A percentile compares a stretch with the other conserved stretches of the same genome.
These are phyloP conservation scores for Colletotrichum spinosum DNA, from an alignment of 2,329 filamentous ascomycete genomes.

Conservation along the genomic window DNA sequence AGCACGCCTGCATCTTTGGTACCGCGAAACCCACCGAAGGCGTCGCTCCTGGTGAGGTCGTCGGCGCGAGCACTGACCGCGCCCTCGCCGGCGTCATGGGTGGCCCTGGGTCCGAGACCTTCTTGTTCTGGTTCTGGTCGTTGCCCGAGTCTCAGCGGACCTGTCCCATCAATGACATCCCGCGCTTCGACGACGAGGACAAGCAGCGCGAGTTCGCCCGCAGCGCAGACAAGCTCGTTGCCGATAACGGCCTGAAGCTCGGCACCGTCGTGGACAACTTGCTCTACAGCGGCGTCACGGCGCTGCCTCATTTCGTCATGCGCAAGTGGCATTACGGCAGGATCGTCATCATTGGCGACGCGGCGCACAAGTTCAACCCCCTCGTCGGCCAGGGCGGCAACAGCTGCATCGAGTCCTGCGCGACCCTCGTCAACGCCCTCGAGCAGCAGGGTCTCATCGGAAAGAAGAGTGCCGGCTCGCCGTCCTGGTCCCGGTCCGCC, in stretches of 20 bases:
- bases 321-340: constrained; percentile 46
- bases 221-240: constrained; percentile 3
- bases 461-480: not conserved
- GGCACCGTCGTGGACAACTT: constrained; percentile 10
- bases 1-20: constrained; percentile 34
- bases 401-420: constrained; percentile 43
- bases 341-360: constrained; percentile 48
- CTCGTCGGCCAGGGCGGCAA: constrained; percentile 45
- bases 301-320: constrained; percentile 34
- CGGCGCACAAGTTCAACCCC: constrained; percentile 49
- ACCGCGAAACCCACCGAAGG: constrained; percentile 24
- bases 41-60: constrained; percentile 16
- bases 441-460: constrained; percentile 5
- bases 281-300: constrained; percentile 30
- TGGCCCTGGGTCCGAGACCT: constrained; percentile 10
- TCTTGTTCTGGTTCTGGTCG: constrained; percentile 34
- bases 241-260: constrained; percentile 18
- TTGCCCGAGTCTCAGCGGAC: constrained; percentile 15
- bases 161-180: constrained; percentile 28
- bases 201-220: constrained; percentile 24
- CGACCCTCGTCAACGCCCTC: constrained; percentile 42
- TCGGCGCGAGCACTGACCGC: constrained; percentile 17
- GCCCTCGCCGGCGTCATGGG: constrained; percentile 27
- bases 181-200: constrained; percentile 23
- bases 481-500: constrained; percentile 1